These are phyloP conservation scores for Apiotrichum laibachii DNA, from an alignment of 1,284 basidiomycete species.

Conservation along the genomic window DNA sequence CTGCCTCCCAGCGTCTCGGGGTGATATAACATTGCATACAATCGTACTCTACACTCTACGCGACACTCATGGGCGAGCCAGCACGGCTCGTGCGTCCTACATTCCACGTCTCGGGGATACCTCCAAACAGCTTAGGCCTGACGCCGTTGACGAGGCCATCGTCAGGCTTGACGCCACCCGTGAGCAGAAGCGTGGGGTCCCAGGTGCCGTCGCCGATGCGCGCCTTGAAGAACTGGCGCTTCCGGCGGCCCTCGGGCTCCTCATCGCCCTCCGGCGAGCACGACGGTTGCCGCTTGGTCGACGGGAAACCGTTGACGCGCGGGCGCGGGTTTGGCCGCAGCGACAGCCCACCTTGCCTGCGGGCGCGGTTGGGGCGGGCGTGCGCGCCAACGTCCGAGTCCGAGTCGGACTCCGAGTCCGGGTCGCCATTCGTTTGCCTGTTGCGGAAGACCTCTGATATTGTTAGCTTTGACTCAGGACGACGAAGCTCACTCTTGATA, in stretches of 20 bases:
- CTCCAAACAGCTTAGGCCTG: constrained; percentile 26
- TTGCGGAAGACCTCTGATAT: constrained; percentile 26
- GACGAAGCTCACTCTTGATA: constrained; percentile 37
- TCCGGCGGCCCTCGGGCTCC: constrained; percentile 20
- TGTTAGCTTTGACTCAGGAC: background rate
- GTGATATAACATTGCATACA: constrained; percentile 6
- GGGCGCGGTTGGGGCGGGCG: constrained; percentile 23
- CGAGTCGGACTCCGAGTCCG: constrained; percentile 29
- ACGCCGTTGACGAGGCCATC: constrained; percentile 23
- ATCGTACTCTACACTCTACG: constrained; percentile 15
- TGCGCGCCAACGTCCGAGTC: constrained; percentile 26
- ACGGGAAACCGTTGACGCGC: constrained; percentile 22
- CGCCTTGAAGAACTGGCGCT: constrained; percentile 26
- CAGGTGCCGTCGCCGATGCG: constrained; percentile 20
- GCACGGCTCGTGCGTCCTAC: constrained; percentile 25
- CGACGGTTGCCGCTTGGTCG: constrained; percentile 19
- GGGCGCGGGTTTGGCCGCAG: constrained; percentile 25
- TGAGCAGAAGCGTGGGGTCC: constrained; percentile 21
- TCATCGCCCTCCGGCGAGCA: constrained; percentile 15
- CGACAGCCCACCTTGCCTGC: constrained; percentile 25
- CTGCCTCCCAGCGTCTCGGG: too few species aligned
- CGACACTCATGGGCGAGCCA: constrained; percentile 33
- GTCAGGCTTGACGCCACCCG: constrained; percentile 11
- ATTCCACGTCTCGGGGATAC: constrained; percentile 26
- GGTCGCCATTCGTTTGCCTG: constrained; percentile 24